Evolutionary conservation across 306 rosid genomes (phyloP), one percentile per base, ranked within the genome.

Genomic region (Corylus americana): DNA sequence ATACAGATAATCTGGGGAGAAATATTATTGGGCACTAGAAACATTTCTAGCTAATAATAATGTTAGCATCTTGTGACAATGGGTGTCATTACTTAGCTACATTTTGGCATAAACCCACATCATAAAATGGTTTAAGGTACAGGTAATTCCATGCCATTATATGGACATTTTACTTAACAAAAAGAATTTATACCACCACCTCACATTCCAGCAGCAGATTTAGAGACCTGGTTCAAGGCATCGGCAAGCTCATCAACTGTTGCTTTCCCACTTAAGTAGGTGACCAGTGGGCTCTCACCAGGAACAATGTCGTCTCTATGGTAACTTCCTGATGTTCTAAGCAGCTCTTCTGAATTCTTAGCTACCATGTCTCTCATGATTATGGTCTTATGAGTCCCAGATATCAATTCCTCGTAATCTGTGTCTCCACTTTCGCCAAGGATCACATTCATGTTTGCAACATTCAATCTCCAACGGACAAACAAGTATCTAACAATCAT

Each of bases 361-460:
- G 81, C 51, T 20, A 84, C 90, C 66, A 83, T 82, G 5, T 90
- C 97, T 78, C 92, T 94, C 91, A 94, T 76, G 77, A 88, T 77
- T 62, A 94, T 81, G 68, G 96, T 90, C 88, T 89, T 92, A 81
- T 94, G 97, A 73, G 92, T 88, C 86, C 98, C 98, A 5, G 96
- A 71, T 78, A 94, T 94, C 97, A 94, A 71, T 80, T 94, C 98
- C 70, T 94, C 98, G 55, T 82, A 85, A 84, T 94, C 98, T 0
- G 91, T 90, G 88, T 93, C 98, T 53, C 98, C 97, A 18, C 86
- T 87, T 85, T 93, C 93, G 55, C 98, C 98, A 2, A 91, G 88
- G 64, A 93, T 75, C 31, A 93, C 95, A 74, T 84, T 90, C 98
- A 93, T 93, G 86, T 90, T 93, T 29, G 93, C 89, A n/a, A 93